Evolutionary conservation across 331 rosid genomes (phyloP).

Genomic region (Acacia pycnantha): DNA sequence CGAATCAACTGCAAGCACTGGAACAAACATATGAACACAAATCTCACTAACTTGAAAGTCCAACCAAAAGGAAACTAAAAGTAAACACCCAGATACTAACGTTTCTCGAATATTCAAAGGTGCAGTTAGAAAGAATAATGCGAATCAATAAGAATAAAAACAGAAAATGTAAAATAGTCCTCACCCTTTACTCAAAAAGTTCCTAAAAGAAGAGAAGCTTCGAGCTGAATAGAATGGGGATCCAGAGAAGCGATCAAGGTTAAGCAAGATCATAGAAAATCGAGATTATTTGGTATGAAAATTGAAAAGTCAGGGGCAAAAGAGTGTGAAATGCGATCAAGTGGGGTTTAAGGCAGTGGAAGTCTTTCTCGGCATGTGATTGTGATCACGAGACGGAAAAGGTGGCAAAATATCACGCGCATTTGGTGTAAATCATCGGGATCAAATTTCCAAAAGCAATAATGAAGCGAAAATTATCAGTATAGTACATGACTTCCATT

Average conservation of each 20-base stretch:
- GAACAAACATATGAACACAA: constrained; percentile 30
- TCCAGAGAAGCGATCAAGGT: constrained; percentile 5
- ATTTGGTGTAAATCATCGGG: constrained; percentile 12
- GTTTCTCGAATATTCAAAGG: constrained; percentile 27
- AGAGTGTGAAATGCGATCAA: constrained; percentile 45
- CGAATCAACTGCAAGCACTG: constrained; percentile 32
- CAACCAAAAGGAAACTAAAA: constrained; percentile 38
- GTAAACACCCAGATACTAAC: constrained; percentile 24
- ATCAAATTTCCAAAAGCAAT: background rate
- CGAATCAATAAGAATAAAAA: constrained; percentile 6
- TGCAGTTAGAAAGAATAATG: constrained; percentile 14
- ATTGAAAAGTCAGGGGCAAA: background rate
- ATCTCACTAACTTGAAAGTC: constrained; percentile 33
- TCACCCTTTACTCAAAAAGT: background rate
- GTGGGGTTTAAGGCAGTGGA: constrained; percentile 37
- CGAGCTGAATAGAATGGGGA: constrained; percentile 1
- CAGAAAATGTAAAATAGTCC: background rate
- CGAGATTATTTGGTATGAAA: constrained; percentile 11
- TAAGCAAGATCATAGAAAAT: background rate
- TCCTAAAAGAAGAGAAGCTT: constrained; percentile 19
- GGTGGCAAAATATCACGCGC: constrained; percentile 29
- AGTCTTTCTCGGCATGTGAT: constrained; percentile 54
- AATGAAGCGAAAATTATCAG: background rate
- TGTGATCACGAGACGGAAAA: constrained; percentile 52
- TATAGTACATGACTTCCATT: background rate